Conservation (phyloP, 2,329 filamentous ascomycete genomes). For the Fusarium nanum region DNA sequence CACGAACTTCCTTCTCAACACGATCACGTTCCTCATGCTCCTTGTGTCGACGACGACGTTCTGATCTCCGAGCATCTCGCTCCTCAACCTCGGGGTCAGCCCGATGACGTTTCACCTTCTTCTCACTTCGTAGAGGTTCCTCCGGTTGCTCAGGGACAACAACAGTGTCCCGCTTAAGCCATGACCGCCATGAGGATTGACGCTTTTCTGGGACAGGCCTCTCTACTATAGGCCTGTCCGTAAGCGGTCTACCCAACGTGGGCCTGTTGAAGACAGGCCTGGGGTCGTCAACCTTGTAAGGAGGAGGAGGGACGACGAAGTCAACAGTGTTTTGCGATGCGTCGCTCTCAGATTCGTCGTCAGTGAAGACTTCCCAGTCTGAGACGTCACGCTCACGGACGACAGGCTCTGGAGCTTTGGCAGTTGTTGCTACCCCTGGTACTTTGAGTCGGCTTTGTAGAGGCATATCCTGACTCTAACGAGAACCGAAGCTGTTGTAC, state of each 20-base stretch:
- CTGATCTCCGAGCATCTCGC: slow-evolving; percentile 22
- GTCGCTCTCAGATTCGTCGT: slow-evolving; percentile 27
- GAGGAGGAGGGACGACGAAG: slow-evolving; percentile 20
- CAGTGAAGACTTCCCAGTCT: slow-evolving; percentile 28
- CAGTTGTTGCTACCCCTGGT: slow-evolving; percentile 17
- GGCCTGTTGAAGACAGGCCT: slow-evolving; percentile 22
- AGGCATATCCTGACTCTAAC: slow-evolving; percentile 19
- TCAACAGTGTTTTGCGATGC: slow-evolving; percentile 28
- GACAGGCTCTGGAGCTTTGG: slow-evolving; percentile 26
- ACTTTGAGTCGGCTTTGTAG: slow-evolving; percentile 27
- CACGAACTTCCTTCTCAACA: slow-evolving; percentile 11
- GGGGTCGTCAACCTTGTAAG: slow-evolving; percentile 29
- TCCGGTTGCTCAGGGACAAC: slow-evolving; percentile 18
- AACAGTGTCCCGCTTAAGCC: slow-evolving; percentile 21
- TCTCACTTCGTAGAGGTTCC: slow-evolving; percentile 13
- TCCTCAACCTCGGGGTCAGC: slow-evolving; percentile 15
- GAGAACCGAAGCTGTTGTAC: slow-evolving; percentile 8
- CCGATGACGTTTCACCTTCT: slow-evolving; percentile 13
- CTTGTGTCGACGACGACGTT: slow-evolving; percentile 24
- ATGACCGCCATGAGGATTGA: slow-evolving; percentile 27
- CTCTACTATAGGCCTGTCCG: slow-evolving; percentile 27
- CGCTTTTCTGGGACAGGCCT: slow-evolving; percentile 29
- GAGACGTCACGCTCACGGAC: slow-evolving; percentile 29
- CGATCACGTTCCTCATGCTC: slow-evolving; percentile 21
- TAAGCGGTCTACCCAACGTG: slow-evolving; percentile 22